phyloP scores from a whole-genome alignment of 345 rosid genomes.

The Salix viminalis region DNA sequence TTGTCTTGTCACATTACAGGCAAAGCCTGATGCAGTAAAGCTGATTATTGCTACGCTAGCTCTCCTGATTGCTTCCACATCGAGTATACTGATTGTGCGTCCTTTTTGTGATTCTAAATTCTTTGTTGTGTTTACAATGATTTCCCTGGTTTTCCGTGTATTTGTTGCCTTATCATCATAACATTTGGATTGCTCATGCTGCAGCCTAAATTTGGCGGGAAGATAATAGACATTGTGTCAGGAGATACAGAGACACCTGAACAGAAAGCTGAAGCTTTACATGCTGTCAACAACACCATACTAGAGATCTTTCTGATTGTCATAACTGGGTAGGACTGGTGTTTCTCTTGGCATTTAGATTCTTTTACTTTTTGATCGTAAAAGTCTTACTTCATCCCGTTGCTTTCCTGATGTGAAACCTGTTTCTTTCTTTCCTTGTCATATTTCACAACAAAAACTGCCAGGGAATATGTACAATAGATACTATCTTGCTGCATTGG shows the following conservation, averaged over 20 bases:
- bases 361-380: too few relatives aligned
- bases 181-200: not conserved
- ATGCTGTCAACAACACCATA: constrained; percentile 41
- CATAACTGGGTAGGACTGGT: constrained; percentile 33
- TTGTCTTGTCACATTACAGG: constrained; percentile 37
- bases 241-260: constrained; percentile 33
- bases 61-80: constrained; percentile 61
- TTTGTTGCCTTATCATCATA: not conserved
- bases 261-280: constrained; percentile 35
- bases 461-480: not conserved
- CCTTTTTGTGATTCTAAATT: not conserved
- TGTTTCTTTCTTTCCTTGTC: not conserved
- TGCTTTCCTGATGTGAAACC: not conserved
- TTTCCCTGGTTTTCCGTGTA: not conserved
- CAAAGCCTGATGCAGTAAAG: constrained; percentile 76
- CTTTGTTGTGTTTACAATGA: not conserved
- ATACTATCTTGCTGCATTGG: not conserved
- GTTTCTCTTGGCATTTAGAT: not conserved
- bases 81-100: constrained; percentile 68
- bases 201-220: constrained; percentile 51
- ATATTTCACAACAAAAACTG: not conserved
- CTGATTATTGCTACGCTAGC: constrained; percentile 67
- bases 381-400: not conserved
- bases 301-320: constrained; percentile 37
- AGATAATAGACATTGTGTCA: constrained; percentile 48